These are phyloP conservation scores for Solanum pennellii DNA, from an alignment of 257 asterid species.

Conservation along the genomic window DNA sequence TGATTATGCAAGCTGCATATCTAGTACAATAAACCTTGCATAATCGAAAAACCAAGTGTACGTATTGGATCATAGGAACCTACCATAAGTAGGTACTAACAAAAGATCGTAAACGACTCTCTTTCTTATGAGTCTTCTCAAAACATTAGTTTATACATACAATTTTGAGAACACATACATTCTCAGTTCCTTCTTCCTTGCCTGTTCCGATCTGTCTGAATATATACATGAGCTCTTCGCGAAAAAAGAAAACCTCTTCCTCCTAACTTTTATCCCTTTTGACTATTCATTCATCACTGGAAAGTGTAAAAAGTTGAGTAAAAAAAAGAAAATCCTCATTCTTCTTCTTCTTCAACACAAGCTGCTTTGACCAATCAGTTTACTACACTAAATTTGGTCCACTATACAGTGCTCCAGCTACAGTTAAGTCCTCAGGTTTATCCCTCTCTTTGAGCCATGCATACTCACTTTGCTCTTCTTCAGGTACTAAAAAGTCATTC, in stretches of 20 bases:
- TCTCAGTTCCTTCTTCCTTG: neutral
- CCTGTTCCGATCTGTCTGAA: neutral
- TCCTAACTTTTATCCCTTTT: neutral
- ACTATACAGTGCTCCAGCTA: slow-evolving; percentile 40
- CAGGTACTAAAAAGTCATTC: slow-evolving; percentile 5
- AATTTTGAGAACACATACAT: neutral
- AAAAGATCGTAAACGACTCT: neutral
- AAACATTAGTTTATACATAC: neutral
- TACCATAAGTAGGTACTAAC: neutral
- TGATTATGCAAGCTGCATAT: neutral
- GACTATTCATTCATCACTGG: neutral
- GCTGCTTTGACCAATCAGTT: slow-evolving; percentile 6
- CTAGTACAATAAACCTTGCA: neutral
- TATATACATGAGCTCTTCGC: slow-evolving; percentile 1
- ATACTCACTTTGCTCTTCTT: slow-evolving; percentile 25
- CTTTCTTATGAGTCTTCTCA: neutral
- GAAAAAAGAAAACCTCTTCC: too few species aligned
- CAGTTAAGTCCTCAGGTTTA: slow-evolving; percentile 41
- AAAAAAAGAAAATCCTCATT: neutral
- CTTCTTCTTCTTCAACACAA: neutral
- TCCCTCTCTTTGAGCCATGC: slow-evolving; percentile 82
- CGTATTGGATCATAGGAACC: neutral
- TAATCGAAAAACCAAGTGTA: neutral
- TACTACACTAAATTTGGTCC: slow-evolving; percentile 50
- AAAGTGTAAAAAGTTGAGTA: neutral